Percentiles rank a stretch among this genome's conserved stretches.
Conservation (phyloP, 2,329 filamentous ascomycete species). For the Cordyceps pruinosa region DNA sequence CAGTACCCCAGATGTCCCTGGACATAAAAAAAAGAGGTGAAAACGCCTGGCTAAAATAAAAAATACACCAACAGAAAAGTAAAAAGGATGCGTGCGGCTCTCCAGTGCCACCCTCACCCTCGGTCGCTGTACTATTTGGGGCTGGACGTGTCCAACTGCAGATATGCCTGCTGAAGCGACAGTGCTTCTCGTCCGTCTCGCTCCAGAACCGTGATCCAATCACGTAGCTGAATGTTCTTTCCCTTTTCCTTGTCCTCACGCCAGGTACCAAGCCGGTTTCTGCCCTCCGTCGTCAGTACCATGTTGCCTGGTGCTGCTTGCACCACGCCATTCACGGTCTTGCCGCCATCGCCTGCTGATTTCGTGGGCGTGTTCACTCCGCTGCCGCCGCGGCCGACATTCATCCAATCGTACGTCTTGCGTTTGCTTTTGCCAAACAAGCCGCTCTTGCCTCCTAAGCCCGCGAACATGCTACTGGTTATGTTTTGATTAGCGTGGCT, state of each 20-base stretch:
- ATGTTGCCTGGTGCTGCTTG: constrained; percentile 26
- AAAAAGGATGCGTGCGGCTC: constrained; percentile 14
- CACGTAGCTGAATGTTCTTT: constrained; percentile 73
- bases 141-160: constrained; percentile 43
- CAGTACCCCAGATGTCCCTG: not conserved
- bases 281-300: constrained; percentile 49
- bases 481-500: constrained; percentile 77
- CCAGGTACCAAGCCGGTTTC: constrained; percentile 63
- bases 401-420: constrained; percentile 75
- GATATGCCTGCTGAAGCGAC: constrained; percentile 53
- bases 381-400: constrained; percentile 41
- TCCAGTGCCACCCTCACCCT: not conserved
- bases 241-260: constrained; percentile 74
- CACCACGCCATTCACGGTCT: constrained; percentile 26
- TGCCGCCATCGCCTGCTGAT: constrained; percentile 26
- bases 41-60: constrained; percentile 29
- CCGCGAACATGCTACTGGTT: constrained; percentile 67
- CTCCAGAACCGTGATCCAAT: constrained; percentile 74
- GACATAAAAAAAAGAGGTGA: not conserved
- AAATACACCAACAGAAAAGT: constrained; percentile 23
- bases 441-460: constrained; percentile 55
- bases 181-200: constrained; percentile 63
- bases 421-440: constrained; percentile 54
- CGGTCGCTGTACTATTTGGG: constrained; percentile 27
- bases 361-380: constrained; percentile 46